A percentile compares a stretch with the other conserved stretches of the same genome.
Evolutionary conservation across 2,329 filamentous ascomycete species (phyloP).

Genomic region (Cordyceps cateniannulata): DNA sequence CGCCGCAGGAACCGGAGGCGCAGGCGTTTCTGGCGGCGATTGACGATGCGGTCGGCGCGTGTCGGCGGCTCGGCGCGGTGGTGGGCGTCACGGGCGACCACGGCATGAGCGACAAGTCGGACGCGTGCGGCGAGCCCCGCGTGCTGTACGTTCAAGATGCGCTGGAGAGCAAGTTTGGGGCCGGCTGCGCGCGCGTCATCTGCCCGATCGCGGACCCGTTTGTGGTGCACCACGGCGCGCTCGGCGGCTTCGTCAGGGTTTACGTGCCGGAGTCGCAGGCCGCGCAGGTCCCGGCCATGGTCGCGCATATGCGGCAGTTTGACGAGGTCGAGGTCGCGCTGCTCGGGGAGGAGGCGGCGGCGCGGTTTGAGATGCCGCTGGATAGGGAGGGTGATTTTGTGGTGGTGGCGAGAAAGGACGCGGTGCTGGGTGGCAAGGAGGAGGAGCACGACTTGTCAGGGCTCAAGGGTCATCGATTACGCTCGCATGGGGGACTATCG

Average conservation of each 20-base stretch:
- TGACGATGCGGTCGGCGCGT: conserved; percentile 26
- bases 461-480: conserved; percentile 27
- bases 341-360: conserved; percentile 25
- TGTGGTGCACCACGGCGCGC: conserved; percentile 35
- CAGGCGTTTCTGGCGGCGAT: conserved; percentile 30
- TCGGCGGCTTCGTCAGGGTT: conserved; percentile 35
- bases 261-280: conserved; percentile 22
- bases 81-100: conserved; percentile 36
- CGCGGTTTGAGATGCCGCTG: conserved; percentile 29
- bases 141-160: conserved; percentile 33
- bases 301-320: conserved; percentile 22
- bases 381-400: conserved; percentile 36
- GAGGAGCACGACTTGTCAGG: conserved; percentile 29
- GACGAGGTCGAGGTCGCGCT: conserved; percentile 28
- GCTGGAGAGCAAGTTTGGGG: conserved; percentile 26
- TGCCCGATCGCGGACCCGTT: conserved; percentile 39
- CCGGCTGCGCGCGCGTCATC: conserved; percentile 29
- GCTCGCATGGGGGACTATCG: conserved; percentile 35
- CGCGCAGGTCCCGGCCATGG: conserved; percentile 19
- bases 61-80: conserved; percentile 28
- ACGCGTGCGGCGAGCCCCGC: conserved; percentile 28
- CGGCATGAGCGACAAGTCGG: conserved; percentile 35
- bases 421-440: conserved; percentile 30
- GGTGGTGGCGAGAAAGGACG: conserved; percentile 28
- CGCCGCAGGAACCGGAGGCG: conserved; percentile 29